Percentiles rank a stretch among this genome's conserved stretches.
Evolutionary conservation across 2,329 filamentous ascomycete species (phyloP).

Genomic region (Fusarium mexicanum): DNA sequence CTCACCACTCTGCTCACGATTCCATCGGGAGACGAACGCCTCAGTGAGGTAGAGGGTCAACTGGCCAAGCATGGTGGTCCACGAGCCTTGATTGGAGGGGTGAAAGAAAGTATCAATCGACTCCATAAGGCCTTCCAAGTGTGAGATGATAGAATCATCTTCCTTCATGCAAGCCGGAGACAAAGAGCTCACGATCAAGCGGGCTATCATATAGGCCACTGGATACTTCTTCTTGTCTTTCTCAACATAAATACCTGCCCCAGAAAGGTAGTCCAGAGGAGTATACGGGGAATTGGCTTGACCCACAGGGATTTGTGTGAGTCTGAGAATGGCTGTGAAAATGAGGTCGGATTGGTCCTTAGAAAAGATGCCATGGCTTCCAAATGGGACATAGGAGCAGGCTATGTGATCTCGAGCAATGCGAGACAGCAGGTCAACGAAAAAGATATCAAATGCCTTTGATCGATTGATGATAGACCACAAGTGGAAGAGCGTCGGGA

Average conservation of each 20-base stretch:
- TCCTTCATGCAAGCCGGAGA: slow-evolving; percentile 83
- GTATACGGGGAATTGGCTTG: slow-evolving; percentile 95
- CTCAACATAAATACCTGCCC: slow-evolving; percentile 86
- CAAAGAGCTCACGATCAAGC: slow-evolving; percentile 92
- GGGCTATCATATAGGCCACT: slow-evolving; percentile 87
- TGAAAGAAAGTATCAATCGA: slow-evolving; percentile 99
- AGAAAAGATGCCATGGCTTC: slow-evolving; percentile 89
- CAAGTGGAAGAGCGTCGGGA: slow-evolving; percentile 95
- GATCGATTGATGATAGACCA: slow-evolving; percentile 95
- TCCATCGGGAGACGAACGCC: slow-evolving; percentile 98
- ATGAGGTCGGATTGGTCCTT: slow-evolving; percentile 91
- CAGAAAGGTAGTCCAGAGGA: slow-evolving; percentile 82
- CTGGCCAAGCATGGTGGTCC: slow-evolving; percentile 91
- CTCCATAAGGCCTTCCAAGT: slow-evolving; percentile 90
- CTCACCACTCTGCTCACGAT: slow-evolving; percentile 91
- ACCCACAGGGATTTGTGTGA: slow-evolving; percentile 95
- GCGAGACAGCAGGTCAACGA: slow-evolving; percentile 89
- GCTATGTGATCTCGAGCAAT: slow-evolving; percentile 84
- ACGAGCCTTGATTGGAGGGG: slow-evolving; percentile 91
- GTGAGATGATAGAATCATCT: slow-evolving; percentile 82
- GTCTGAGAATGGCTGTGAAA: slow-evolving; percentile 87
- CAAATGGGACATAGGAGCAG: slow-evolving; percentile 80
- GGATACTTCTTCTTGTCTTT: slow-evolving; percentile 95
- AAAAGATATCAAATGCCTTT: slow-evolving; percentile 84
- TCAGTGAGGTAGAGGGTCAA: slow-evolving; percentile 92